Conservation (phyloP, 129 eudicot genomes). For the Artemisia tridentata region DNA sequence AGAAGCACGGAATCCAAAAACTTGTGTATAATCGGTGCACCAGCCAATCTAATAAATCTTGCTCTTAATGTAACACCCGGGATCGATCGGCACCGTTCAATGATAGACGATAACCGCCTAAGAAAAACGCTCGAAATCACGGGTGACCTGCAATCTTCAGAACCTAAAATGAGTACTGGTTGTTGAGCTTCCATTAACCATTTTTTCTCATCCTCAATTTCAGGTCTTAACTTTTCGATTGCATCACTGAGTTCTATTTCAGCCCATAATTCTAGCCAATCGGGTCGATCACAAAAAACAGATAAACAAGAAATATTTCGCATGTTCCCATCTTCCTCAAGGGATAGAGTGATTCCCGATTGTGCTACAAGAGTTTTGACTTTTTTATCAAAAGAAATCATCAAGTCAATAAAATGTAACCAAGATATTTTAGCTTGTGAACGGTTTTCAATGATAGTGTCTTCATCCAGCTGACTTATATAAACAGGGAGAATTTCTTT, state of each 20-base stretch:
- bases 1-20: slow-evolving; percentile 49
- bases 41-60: slow-evolving; percentile 55
- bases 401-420: slow-evolving; percentile 81
- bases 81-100: slow-evolving; percentile 76
- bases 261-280: slow-evolving; percentile 94
- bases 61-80: slow-evolving; percentile 58
- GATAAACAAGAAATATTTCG: slow-evolving; percentile 61
- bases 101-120: slow-evolving; percentile 45
- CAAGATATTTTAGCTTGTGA: slow-evolving; percentile 63
- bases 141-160: slow-evolving; percentile 69
- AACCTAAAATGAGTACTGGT: slow-evolving; percentile 44
- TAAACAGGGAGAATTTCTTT: slow-evolving; percentile 71
- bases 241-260: slow-evolving; percentile 68
- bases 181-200: slow-evolving; percentile 54
- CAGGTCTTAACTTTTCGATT: slow-evolving; percentile 52
- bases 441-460: slow-evolving; percentile 33
- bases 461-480: slow-evolving; percentile 57
- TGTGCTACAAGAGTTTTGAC: slow-evolving; percentile 56
- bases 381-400: slow-evolving; percentile 86
- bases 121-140: slow-evolving; percentile 53
- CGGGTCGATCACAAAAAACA: slow-evolving; percentile 92
- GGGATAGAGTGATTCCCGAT: slow-evolving; percentile 54
- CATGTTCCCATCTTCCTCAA: slow-evolving; percentile 59
- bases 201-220: slow-evolving; percentile 67
- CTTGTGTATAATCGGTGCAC: slow-evolving; percentile 57